A percentile compares a stretch with the other conserved stretches of the same genome.
Conservation (phyloP, 2,329 filamentous ascomycete genomes). For the Myriosclerotinia curreyana region DNA sequence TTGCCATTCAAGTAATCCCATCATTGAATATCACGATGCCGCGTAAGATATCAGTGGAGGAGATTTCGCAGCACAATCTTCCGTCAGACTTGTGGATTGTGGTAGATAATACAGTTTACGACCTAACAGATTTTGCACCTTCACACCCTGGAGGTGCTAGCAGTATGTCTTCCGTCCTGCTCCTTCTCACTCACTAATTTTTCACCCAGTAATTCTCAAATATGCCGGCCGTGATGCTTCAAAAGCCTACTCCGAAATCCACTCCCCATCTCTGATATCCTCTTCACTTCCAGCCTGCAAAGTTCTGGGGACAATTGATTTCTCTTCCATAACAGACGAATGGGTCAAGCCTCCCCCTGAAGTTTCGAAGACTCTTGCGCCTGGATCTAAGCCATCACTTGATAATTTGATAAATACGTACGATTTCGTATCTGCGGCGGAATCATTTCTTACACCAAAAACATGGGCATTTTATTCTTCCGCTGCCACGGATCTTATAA, state of each 20-base stretch:
- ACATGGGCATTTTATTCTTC: constrained; percentile 70
- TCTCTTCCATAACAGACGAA: constrained; percentile 47
- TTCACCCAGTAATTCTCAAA: constrained; percentile 45
- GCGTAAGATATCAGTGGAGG: constrained; percentile 41
- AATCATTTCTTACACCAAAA: constrained; percentile 54
- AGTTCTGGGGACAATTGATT: constrained; percentile 50
- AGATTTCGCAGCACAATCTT: constrained; percentile 50
- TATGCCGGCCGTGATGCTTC: constrained; percentile 55
- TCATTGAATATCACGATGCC: constrained; percentile 24
- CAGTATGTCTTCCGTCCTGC: constrained; percentile 41
- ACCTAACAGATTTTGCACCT: constrained; percentile 64
- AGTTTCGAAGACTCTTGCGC: constrained; percentile 29
- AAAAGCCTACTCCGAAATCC: constrained; percentile 51
- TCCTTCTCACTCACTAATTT: constrained; percentile 4
- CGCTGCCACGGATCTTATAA: constrained; percentile 65
- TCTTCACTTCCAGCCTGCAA: constrained; percentile 45
- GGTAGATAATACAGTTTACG: constrained; percentile 64
- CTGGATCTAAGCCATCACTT: constrained; percentile 42
- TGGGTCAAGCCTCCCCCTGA: constrained; percentile 45
- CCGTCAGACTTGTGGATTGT: constrained; percentile 62
- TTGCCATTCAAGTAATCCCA: too few relatives aligned
- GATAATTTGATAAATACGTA: constrained; percentile 55
- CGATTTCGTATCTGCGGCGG: constrained; percentile 59
- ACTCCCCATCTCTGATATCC: constrained; percentile 48
- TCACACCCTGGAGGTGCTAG: constrained; percentile 59